Base-by-base conservation (phyloP, 108 stramenopile species). In the Cylindrotheca fusiformis region DNA sequence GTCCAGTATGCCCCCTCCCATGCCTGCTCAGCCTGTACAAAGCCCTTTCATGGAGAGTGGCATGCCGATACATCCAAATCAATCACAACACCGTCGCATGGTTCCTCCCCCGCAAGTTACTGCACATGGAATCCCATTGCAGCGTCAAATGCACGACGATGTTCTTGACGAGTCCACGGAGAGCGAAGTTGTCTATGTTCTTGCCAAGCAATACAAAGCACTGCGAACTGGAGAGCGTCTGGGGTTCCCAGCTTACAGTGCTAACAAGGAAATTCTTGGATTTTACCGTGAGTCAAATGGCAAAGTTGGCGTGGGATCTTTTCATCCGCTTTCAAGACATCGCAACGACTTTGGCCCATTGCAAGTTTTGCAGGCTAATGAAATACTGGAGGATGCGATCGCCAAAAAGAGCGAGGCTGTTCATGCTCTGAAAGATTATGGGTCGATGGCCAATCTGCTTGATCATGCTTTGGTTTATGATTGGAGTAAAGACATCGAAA, bases 201-300 rank as follows among this genome's bases (percentile, higher is more conserved):
- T 86, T 53, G 81, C 81, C 17, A 82, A 81, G 48, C 65, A 78
- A 41, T 86, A 72, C 81, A 82, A 86, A 47, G 69, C 75, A 0
- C 25, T 83, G 54, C 63, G 65, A 6, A 78, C 69, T 46, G 75
- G 78, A 2, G 67, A 80, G 55, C 63, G 56, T 10, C 55, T 83
- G 25, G 85, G 85, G 0, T 82, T 86, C 58, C 85, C 85, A 1
- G 77, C 78, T 20, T 86, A 78, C 63, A 79, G 57, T 49, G 64
- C 49, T 8, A 52, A 55, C 25, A 77, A 78, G 59, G 74, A 83
- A 58, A 67, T 86, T 32, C 60, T 86, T 45, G 85, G 85, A 5
- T 86, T 86, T 60, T 81, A 66, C 49, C 52, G 69, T 3, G 67
- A 58, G 19, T 32, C 25, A 18, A 46, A 21, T 21, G 55, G 28